Evolutionary conservation across 306 rosid species (phyloP).

Genomic region (Herpetospermum pedunculosum): DNA sequence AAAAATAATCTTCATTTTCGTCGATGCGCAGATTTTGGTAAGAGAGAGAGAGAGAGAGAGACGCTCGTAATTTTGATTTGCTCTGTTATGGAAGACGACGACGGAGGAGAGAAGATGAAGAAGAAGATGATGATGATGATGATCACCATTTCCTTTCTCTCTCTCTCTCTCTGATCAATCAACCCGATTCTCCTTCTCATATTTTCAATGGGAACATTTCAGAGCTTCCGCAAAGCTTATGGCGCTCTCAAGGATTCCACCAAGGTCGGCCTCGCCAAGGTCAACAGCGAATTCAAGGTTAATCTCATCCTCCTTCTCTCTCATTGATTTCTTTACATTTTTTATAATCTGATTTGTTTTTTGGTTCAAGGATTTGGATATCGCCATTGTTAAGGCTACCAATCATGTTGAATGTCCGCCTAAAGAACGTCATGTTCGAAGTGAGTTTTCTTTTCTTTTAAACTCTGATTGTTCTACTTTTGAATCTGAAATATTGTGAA

Average conservation of each 20-base stretch:
- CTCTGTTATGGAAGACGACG: constrained; percentile 32
- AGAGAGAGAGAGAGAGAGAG: neutral
- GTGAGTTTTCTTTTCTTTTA: constrained; percentile 32
- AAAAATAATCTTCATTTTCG: neutral
- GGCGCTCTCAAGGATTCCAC: constrained; percentile 96
- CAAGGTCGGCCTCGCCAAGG: constrained; percentile 96
- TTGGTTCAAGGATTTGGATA: constrained; percentile 62
- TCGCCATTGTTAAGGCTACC: constrained; percentile 88
- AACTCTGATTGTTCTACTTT: too few species aligned
- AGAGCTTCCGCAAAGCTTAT: constrained; percentile 70
- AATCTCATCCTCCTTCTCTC: neutral
- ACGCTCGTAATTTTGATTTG: too few species aligned
- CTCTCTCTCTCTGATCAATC: constrained; percentile 14
- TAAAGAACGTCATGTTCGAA: constrained; percentile 84
- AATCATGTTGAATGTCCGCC: constrained; percentile 88
- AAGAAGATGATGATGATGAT: too few species aligned
- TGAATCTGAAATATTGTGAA: too few species aligned
- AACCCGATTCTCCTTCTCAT: neutral
- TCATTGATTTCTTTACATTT: neutral
- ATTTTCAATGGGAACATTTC: constrained; percentile 62
- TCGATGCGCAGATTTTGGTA: constrained; percentile 27
- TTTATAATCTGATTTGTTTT: neutral
- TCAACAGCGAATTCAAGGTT: constrained; percentile 90
- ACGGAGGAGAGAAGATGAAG: constrained; percentile 25
- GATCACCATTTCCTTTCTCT: constrained; percentile 14